phyloP scores from a whole-genome alignment of 176 grass and related monocot genomes.

The Eragrostis nindensis region DNA sequence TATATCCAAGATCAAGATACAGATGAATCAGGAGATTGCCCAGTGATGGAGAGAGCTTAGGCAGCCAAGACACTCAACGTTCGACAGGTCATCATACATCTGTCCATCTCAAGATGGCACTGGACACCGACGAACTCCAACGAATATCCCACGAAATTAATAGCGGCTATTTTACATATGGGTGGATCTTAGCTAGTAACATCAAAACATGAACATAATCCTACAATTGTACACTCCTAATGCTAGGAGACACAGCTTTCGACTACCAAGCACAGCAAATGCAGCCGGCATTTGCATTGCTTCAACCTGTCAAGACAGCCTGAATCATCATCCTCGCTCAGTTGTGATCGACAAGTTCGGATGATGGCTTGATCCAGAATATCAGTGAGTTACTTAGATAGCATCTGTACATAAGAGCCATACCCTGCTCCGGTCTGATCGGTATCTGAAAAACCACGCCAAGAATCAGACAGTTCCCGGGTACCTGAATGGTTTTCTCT shows the following conservation, averaged over 20 bases:
- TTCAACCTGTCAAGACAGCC: conserved; percentile 2
- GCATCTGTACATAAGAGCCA: conserved; percentile 53
- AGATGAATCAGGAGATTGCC: conserved; percentile 1
- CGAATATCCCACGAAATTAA: neutral
- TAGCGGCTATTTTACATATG: conserved; percentile 36
- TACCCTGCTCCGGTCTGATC: neutral
- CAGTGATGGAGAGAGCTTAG: neutral
- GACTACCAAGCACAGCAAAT: conserved; percentile 21
- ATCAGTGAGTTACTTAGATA: conserved; percentile 8
- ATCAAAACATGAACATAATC: neutral
- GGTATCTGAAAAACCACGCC: neutral
- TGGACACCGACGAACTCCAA: neutral
- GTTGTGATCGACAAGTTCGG: conserved; percentile 13
- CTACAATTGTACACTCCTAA: neutral
- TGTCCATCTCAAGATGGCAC: neutral
- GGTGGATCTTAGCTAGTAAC: neutral
- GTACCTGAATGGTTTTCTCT: conserved; percentile 8
- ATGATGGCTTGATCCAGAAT: conserved; percentile 13
- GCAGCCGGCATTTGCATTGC: neutral
- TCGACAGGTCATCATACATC: neutral
- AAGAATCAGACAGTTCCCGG: conserved; percentile 13
- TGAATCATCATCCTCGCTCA: neutral
- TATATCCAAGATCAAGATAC: neutral
- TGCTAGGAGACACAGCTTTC: conserved; percentile 33
- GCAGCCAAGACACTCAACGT: neutral